Evolutionary conservation across 2,329 filamentous ascomycete genomes (phyloP).

Genomic region (Claviceps citrina): DNA sequence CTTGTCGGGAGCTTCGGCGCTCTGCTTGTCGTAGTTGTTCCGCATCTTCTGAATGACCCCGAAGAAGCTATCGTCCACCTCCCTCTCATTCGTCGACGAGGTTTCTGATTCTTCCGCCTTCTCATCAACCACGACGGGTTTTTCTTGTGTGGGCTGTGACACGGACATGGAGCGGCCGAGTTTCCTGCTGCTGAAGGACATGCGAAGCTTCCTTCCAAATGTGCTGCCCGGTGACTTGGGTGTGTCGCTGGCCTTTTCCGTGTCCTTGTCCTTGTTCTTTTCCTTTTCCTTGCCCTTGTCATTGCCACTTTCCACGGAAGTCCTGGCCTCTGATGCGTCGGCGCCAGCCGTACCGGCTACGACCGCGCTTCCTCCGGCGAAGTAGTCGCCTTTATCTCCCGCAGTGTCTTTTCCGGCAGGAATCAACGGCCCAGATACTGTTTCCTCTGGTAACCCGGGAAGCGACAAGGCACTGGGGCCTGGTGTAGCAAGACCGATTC

Average conservation of each 20-base stretch:
- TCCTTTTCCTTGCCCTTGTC: constrained; percentile 30
- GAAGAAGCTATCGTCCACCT: constrained; percentile 59
- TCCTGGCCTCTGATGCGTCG: constrained; percentile 32
- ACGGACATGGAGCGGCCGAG: constrained; percentile 52
- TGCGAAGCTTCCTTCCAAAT: constrained; percentile 76
- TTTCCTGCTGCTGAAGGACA: constrained; percentile 76
- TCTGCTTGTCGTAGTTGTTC: constrained; percentile 55
- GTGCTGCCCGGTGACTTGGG: constrained; percentile 44
- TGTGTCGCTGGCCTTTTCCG: constrained; percentile 31
- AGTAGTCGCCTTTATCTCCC: constrained; percentile 59
- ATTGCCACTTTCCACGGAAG: constrained; percentile 32
- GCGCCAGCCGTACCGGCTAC: constrained; percentile 11
- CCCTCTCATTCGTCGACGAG: constrained; percentile 51
- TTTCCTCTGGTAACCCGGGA: constrained; percentile 34
- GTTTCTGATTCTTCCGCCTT: constrained; percentile 55
- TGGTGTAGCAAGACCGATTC: constrained; percentile 65
- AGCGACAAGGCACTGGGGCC: constrained; percentile 20
- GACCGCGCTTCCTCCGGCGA: constrained; percentile 38
- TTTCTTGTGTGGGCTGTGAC: constrained; percentile 45
- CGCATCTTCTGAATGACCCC: constrained; percentile 60
- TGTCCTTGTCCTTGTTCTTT: constrained; percentile 30
- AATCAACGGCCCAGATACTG: constrained; percentile 26
- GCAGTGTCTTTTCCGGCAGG: constrained; percentile 46
- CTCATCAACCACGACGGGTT: constrained; percentile 59
- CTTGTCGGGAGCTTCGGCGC: constrained; percentile 38